Evolutionary conservation across 2,329 filamentous ascomycete species (phyloP).

Genomic region (Proliferodiscus dingleyae): DNA sequence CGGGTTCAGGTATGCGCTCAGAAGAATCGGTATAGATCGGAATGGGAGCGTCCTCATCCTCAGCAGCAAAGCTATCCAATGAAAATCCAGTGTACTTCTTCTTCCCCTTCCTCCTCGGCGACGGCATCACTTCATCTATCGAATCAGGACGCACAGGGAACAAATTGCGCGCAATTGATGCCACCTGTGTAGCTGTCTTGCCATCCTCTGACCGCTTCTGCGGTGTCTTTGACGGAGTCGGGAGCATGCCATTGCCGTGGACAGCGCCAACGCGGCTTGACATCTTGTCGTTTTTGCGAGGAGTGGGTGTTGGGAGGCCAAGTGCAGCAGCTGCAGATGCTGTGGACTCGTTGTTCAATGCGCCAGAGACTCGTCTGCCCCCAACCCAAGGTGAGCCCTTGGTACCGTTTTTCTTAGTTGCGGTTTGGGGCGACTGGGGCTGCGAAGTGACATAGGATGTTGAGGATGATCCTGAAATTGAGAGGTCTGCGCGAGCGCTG

Average conservation of each 20-base stretch:
- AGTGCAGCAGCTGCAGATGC: constrained; percentile 36
- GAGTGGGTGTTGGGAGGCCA: constrained; percentile 21
- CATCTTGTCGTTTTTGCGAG: constrained; percentile 20
- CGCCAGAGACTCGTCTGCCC: constrained; percentile 43
- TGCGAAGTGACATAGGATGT: constrained; percentile 17
- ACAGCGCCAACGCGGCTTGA: constrained; percentile 13
- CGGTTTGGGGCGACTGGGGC: constrained; percentile 26
- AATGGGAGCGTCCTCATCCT: constrained; percentile 53
- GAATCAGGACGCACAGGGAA: constrained; percentile 43
- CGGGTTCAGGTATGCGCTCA: constrained; percentile 67
- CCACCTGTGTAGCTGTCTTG: constrained; percentile 46
- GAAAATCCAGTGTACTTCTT: constrained; percentile 53
- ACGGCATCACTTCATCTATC: constrained; percentile 53
- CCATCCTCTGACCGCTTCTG: constrained; percentile 44
- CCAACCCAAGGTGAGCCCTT: constrained; percentile 37
- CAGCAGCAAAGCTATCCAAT: constrained; percentile 53
- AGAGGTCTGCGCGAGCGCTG: constrained; percentile 31
- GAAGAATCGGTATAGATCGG: constrained; percentile 75
- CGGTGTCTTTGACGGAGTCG: constrained; percentile 75
- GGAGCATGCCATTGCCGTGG: constrained; percentile 52
- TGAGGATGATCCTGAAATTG: constrained; percentile 21
- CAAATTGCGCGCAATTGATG: constrained; percentile 54
- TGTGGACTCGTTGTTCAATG: constrained; percentile 41
- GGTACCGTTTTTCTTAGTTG: constrained; percentile 22
- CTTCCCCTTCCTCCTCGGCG: constrained; percentile 52